Evolutionary conservation across 495 filamentous ascomycete species (phyloP).

Genomic region (Penicillium riverlandense): DNA sequence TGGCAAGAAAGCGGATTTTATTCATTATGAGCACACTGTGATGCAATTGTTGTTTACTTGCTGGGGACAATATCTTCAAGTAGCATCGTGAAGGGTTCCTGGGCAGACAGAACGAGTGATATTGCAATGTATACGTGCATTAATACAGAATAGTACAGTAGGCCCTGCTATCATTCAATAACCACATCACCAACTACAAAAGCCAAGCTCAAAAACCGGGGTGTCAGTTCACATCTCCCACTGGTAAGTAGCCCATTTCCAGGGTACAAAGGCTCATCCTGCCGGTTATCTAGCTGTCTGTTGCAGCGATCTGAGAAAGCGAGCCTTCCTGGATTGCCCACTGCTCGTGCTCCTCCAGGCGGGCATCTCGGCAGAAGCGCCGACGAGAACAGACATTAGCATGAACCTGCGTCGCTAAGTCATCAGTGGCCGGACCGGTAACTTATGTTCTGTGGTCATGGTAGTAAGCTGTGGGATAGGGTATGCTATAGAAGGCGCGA

Average conservation of each 20-base stretch:
- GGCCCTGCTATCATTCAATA: no score
- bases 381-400: slow-evolving; percentile 10
- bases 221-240: slow-evolving; percentile 17
- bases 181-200: no score
- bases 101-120: slow-evolving; percentile 11
- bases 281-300: not conserved
- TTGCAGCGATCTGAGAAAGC: slow-evolving; percentile 9
- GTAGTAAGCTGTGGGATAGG: not conserved
- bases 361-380: slow-evolving; percentile 18
- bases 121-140: slow-evolving; percentile 2
- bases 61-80: not conserved
- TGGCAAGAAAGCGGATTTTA: not conserved
- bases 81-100: not conserved
- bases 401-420: not conserved
- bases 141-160: no score
- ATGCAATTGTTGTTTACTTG: not conserved
- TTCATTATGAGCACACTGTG: slow-evolving; percentile 12
- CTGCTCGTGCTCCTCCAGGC: slow-evolving; percentile 11
- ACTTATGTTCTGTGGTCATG: not conserved
- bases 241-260: slow-evolving; percentile 10
- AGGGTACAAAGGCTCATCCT: slow-evolving; percentile 9
- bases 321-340: slow-evolving; percentile 27
- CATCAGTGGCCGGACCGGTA: not conserved
- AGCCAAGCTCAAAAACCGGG: slow-evolving; percentile 15
- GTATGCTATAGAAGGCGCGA: not conserved